Evolutionary conservation across 441 rosid genomes (phyloP), one percentile per base, ranked within the genome.

Genomic region (Mallotus repandus): DNA sequence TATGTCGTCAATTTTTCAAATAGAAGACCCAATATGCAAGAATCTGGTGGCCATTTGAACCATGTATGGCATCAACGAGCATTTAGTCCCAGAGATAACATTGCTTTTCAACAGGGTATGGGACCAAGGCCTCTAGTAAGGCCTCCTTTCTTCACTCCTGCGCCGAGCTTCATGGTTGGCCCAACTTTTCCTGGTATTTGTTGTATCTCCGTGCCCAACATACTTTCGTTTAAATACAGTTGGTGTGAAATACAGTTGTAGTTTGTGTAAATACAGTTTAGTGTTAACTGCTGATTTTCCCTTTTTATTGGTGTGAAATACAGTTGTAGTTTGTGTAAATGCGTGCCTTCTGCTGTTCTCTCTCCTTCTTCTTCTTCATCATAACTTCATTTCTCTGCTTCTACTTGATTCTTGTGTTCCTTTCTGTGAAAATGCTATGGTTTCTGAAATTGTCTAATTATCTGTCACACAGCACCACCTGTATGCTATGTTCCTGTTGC

Each of bases 111-210:
- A 45, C 95, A 77, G 53, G 86, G 88, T 50, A 74, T 85, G 56
- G 98, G 94, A 78, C 89, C 96, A 4, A 86, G 95, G 82, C 79
- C 87, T 68, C 79, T 89, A 73, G 58, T 78, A 62, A 86, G 97
- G 83, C 82, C 88, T 53, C 89, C 91, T 11, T 88, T 75, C 74
- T 82, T 85, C 76, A 82, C 88, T 78, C 90, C 93, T 55, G 81
- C 82, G 78, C 96, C 94, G 16, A 89, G 95, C 56, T 90, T 84
- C 87, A 78, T 91, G 84, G 83, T 86, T 73, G 92, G 89, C 79
- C 97, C 98, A 65, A 76, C 85, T 70, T 86, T 86, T 77, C 90
- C 89, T 15, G 98, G 99, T 96, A 89, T 75, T 49, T 29, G 75
- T 53, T 41, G 78, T 81, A 67, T 74, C 63, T 76, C 56, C 68